Percentiles rank a stretch among this genome's conserved stretches.
These are phyloP conservation scores for Castanea mollissima DNA, from an alignment of 306 rosid genomes.

Conservation along the genomic window DNA sequence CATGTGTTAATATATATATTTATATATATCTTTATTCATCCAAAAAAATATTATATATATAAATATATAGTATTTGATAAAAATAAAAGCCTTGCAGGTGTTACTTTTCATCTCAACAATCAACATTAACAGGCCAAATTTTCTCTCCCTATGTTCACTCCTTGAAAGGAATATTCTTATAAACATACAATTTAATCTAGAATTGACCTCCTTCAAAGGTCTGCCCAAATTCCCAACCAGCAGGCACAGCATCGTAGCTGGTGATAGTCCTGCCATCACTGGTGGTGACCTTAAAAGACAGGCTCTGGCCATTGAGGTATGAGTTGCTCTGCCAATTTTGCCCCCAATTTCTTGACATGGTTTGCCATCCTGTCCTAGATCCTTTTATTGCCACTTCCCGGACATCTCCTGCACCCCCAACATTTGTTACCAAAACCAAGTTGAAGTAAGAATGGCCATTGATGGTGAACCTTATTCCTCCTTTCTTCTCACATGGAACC, in stretches of 20 bases:
- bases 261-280: constrained; percentile 27
- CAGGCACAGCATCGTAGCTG: constrained; percentile 25
- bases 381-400: constrained; percentile 25
- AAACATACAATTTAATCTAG: background rate
- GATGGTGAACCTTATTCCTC: constrained; percentile 46
- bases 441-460: constrained; percentile 44
- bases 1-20: too few species aligned
- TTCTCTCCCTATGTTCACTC: background rate
- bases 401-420: constrained; percentile 36
- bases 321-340: constrained; percentile 48
- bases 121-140: too few species aligned
- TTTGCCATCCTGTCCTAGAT: constrained; percentile 29
- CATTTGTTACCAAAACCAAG: constrained; percentile 36
- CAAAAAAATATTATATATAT: too few species aligned
- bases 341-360: constrained; percentile 46
- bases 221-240: constrained; percentile 39
- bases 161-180: background rate
- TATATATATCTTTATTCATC: too few species aligned
- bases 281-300: constrained; percentile 33
- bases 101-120: too few species aligned
- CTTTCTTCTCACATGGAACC: constrained; percentile 36
- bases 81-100: too few species aligned
- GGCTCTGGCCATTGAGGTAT: constrained; percentile 34
- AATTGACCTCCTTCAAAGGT: constrained; percentile 41
- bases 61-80: too few species aligned